Evolutionary conservation across 2,329 filamentous ascomycete species (phyloP), one percentile per base, ranked within the genome.

Genomic region (Pseudocercospora musae): DNA sequence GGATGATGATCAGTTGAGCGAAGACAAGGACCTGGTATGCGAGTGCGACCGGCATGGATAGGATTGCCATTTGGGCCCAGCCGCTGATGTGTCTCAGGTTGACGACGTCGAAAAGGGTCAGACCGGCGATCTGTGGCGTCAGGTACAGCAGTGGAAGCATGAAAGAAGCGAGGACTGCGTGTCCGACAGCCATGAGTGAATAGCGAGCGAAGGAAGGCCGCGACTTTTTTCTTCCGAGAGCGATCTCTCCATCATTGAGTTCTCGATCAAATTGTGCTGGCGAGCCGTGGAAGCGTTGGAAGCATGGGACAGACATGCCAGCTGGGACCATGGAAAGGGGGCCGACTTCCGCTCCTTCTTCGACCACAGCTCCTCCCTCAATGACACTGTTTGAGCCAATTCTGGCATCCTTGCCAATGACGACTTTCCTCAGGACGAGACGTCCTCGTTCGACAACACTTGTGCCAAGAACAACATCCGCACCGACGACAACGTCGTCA

Each of bases 361-460:
- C 69, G 20, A 70, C 52, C 11, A 62, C 31, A 5, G 66, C 68
- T 44, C 69, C 69, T 9, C 69, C 69, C 37, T 70, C 69, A 33
- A 70, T 55, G 44, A 69, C 62, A 40, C 59, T 57, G 52, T 69
- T 68, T n/a, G 68, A 60, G 2, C 69, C 68, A 18, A 70, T 62
- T 18, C 61, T 62, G 0, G 65, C 63, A 8, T 68, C 65, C 40
- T 56, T 62, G 27, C 55, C 55, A 31, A 70, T 68, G 3, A 55
- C 44, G n/a, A 70, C 64, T 23, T 64, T 68, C 62, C 68, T 69
- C 13, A 70, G 61, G 31, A 70, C 58, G 33, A 70, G 61, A 49
- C 62, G 59, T 6, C 69, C 69, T 58, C 69, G 46, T 25, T 70
- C 69, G 2, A 70, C 61, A 5, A 68, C 13, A 46, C 68, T 69